Conservation (phyloP, 1,284 basidiomycete species). For the Volvariella surrecta region DNA sequence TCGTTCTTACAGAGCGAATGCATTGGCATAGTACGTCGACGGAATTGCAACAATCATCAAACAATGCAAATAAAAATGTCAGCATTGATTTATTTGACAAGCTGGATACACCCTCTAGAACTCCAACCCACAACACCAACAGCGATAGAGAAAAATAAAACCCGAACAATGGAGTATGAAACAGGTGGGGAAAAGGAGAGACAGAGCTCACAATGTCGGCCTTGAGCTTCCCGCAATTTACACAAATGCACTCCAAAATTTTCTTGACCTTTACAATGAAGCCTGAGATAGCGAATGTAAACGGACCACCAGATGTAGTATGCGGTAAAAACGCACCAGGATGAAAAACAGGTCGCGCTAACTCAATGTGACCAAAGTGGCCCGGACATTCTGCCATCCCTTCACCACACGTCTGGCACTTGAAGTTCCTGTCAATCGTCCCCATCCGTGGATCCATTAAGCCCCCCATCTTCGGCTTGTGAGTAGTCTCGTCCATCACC, state of each 20-base stretch:
- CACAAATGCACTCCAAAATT: conserved; percentile 98
- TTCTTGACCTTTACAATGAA: conserved; percentile 99
- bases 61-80: conserved; percentile 46
- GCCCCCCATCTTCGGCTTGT: conserved; percentile 85
- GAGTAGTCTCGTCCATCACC: conserved; percentile 92
- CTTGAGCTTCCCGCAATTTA: conserved; percentile 97
- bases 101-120: conserved; percentile 21
- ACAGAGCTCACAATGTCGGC: conserved; percentile 86
- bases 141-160: conserved; percentile 50
- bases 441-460: conserved; percentile 98
- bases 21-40: conserved; percentile 10
- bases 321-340: conserved; percentile 56
- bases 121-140: conserved; percentile 12
- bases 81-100: conserved; percentile 42
- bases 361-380: conserved; percentile 98
- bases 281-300: conserved; percentile 37
- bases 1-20: conserved; percentile 57
- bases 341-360: conserved; percentile 94
- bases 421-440: conserved; percentile 98
- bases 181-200: conserved; percentile 71
- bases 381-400: conserved; percentile 98
- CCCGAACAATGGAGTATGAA: conserved; percentile 89
- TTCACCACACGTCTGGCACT: conserved; percentile 99
- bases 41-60: conserved; percentile 14
- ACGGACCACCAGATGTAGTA: conserved; percentile 1